Evolutionary conservation across 2,329 filamentous ascomycete genomes (phyloP).

Genomic region (Cadophora sp.): DNA sequence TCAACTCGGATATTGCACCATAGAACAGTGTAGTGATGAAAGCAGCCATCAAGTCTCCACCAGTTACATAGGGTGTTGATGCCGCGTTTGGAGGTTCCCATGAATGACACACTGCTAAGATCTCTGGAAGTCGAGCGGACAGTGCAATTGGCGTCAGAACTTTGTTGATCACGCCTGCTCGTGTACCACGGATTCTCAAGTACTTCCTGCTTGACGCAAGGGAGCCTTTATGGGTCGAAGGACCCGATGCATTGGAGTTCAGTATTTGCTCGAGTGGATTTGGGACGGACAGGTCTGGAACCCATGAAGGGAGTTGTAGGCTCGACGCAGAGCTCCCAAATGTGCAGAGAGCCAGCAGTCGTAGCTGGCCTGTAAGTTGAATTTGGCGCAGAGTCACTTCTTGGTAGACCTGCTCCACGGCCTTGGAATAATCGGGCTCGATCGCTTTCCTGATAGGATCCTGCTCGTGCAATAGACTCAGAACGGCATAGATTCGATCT

Average conservation of each 20-base stretch:
- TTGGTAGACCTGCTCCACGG: slow-evolving; percentile 1
- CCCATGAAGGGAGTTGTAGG: background rate
- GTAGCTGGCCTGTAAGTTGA: background rate
- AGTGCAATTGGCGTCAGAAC: background rate
- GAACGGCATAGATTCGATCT: slow-evolving; percentile 8
- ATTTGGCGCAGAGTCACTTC: background rate
- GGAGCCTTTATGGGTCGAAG: background rate
- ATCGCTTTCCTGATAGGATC: slow-evolving; percentile 1
- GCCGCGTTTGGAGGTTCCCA: background rate
- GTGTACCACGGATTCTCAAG: background rate
- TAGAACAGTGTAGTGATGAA: background rate
- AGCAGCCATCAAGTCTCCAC: background rate
- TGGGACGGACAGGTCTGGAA: background rate
- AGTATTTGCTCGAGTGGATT: background rate
- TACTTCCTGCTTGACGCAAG: background rate
- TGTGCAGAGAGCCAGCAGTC: background rate
- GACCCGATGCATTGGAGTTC: background rate
- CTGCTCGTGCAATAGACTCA: background rate
- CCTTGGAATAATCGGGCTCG: background rate
- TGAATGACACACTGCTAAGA: background rate
- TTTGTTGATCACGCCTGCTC: background rate
- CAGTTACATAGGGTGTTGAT: background rate
- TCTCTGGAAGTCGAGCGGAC: background rate
- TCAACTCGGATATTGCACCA: background rate
- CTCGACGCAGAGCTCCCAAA: background rate